Base-by-base conservation (phyloP, 1,284 basidiomycete species). In the Mycena sp. region DNA sequence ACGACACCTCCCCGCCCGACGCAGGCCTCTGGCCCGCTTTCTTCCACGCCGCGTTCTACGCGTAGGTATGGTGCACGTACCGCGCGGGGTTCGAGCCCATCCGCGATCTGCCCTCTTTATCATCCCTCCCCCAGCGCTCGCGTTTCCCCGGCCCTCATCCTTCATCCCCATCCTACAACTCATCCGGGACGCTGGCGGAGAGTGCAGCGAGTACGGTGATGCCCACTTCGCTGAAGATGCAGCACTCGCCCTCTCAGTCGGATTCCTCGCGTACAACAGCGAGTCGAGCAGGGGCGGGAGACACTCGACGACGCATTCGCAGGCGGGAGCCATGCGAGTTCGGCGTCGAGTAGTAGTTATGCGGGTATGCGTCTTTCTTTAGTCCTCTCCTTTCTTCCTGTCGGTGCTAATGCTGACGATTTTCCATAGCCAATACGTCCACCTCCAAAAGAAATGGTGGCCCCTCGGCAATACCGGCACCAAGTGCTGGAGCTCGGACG, bases 401-500 rank as follows among this genome's bases (percentile, higher is more conserved):
- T n/a, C n/a, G n/a, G n/a, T 32, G 37, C 40, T 37, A 43, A 21
- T 23, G 14, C 44, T 28, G 14, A 19, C 30, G 32, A 21, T 25
- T 38, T 35, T 17, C 32, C 40, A 12, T 23, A 53, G 28, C 40
- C 10, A 53, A 53, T 46, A 38, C 44, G 14, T 38, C 23, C 54
- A 29, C 32, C 23, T 19, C n/a, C n/a, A 52, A 14, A 56, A 57
- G 38, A 49, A 46, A 28, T 62, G 61, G 61, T 57, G 46, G 53
- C 52, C 52, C 11, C 29, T 43, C 14, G 53, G 45, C 21, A 28
- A 32, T 19, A 23, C 6, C 30, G 60, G 46, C n/a, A 57, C 32
- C 21, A 91, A 90, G 70, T 92, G 91, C 0, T 90, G 95, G 86
- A 94, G 90, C n/a, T 93, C 87, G 69, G 97, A 99, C 80, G 83